Conservation (phyloP, 2,329 filamentous ascomycete species). For the Aureobasidium sp. region DNA sequence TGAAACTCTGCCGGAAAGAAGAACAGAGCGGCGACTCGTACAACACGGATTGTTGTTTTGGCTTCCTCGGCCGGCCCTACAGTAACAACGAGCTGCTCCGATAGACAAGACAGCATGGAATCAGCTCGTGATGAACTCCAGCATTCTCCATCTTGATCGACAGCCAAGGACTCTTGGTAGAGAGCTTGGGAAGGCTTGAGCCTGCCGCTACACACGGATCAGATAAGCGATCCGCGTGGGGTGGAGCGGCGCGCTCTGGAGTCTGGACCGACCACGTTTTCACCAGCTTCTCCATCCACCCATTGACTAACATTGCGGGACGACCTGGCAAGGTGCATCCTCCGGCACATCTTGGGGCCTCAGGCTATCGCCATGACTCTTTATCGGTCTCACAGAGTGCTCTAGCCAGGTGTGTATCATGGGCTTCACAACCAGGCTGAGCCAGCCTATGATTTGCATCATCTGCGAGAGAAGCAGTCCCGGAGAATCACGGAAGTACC, state of each 20-base stretch:
- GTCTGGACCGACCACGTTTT: neutral
- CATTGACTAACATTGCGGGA: neutral
- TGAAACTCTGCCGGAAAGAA: neutral
- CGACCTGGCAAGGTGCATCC: neutral
- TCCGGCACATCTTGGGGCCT: neutral
- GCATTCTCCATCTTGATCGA: neutral
- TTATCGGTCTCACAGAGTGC: neutral
- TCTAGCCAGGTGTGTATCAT: neutral
- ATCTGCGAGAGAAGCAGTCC: neutral
- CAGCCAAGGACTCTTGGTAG: neutral
- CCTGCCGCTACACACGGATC: neutral
- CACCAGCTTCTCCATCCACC: neutral
- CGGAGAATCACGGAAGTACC: neutral
- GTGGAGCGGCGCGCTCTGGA: neutral
- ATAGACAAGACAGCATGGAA: too few species aligned
- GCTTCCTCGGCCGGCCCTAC: too few species aligned
- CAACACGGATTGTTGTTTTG: neutral
- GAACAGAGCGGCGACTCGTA: neutral
- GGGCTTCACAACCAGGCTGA: neutral
- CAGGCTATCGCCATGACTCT: neutral
- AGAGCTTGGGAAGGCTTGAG: constrained; percentile 2
- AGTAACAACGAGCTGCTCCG: neutral
- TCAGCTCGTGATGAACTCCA: neutral
- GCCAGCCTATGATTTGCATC: neutral
- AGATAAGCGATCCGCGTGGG: neutral